These are phyloP conservation scores for Bryopsis sp. DNA, from an alignment of 139 green algal genomes.

Conservation along the genomic window DNA sequence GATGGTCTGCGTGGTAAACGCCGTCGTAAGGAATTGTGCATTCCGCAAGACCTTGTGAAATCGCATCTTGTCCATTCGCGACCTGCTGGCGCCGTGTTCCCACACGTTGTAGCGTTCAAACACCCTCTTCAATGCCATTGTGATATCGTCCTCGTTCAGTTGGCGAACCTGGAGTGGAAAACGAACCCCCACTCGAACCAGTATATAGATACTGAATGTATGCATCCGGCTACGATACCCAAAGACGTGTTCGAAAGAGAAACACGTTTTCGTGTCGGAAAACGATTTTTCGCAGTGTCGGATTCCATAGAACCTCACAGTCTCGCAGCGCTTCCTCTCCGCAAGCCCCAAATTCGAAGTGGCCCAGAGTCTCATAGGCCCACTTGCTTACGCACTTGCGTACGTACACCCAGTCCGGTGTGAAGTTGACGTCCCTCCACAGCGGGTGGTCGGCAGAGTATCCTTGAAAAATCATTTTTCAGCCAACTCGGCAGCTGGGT, in stretches of 20 bases:
- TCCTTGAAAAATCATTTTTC: too few species aligned
- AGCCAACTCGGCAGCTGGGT: too few species aligned
- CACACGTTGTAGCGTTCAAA: slow-evolving; percentile 39
- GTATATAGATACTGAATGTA: too few species aligned
- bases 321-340: not conserved
- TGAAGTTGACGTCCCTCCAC: slow-evolving; percentile 20
- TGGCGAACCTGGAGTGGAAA: slow-evolving; percentile 18
- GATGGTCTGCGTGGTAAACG: not conserved
- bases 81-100: slow-evolving; percentile 24
- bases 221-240: too few species aligned
- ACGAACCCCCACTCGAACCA: too few species aligned
- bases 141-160: slow-evolving; percentile 30
- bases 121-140: slow-evolving; percentile 27
- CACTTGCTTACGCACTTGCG: too few species aligned
- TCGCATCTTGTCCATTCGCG: slow-evolving; percentile 26
- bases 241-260: too few species aligned
- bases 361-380: not conserved
- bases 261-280: too few species aligned
- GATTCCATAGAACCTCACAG: not conserved
- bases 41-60: slow-evolving; percentile 25
- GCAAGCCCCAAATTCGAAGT: not conserved
- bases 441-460: slow-evolving; percentile 13
- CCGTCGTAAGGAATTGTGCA: slow-evolving; percentile 12
- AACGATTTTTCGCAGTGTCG: too few species aligned
- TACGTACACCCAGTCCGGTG: slow-evolving; percentile 19